Evolutionary conservation across 2,329 filamentous ascomycete species (phyloP), one percentile per base, ranked within the genome.

Genomic region (Fusarium annulatum): DNA sequence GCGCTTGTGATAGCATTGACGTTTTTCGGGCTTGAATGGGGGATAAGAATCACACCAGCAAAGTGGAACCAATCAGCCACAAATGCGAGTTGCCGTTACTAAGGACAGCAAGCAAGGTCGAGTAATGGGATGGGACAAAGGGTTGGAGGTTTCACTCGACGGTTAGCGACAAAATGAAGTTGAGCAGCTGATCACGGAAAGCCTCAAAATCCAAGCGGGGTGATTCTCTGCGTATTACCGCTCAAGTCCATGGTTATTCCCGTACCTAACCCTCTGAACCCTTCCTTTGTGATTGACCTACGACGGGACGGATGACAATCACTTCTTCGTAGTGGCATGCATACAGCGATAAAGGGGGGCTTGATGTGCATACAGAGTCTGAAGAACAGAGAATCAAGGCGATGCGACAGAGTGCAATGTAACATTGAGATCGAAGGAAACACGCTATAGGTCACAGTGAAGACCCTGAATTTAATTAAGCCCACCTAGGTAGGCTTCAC

Each of bases 21-120:
- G 14, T n/a, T 42, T 26, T 28, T 14, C 28, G 43, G 36, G n/a
- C 30, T 49, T 19, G 64, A 53, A 43, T 39, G 23, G 45, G 45
- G 45, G 51, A 39, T 41, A 56, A 49, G 55, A 69, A 61, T 23
- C 53, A 49, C 55, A 49, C 64, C 49, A 73, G 34, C 42, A 60
- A 73, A 49, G 58, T 72, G 48, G 36, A 61, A 58, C 64, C 48
- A 73, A 58, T 61, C 67, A 52, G 62, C 71, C 62, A 71, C 67
- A 59, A 60, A 67, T 71, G 61, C 45, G 59, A 52, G 57, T 67
- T 36, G 53, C 58, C 66, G 48, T 28, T 49, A 52, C 53, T 41
- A 21, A 57, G 41, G 30, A 51, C 34, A 45, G 34, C 23, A 59
- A 67, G 52, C 56, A 43, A 45, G 33, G 33, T 56, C 41, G 26